Base-by-base conservation (phyloP, 768 basidiomycete genomes). In the Pisolithus marmoratus region DNA sequence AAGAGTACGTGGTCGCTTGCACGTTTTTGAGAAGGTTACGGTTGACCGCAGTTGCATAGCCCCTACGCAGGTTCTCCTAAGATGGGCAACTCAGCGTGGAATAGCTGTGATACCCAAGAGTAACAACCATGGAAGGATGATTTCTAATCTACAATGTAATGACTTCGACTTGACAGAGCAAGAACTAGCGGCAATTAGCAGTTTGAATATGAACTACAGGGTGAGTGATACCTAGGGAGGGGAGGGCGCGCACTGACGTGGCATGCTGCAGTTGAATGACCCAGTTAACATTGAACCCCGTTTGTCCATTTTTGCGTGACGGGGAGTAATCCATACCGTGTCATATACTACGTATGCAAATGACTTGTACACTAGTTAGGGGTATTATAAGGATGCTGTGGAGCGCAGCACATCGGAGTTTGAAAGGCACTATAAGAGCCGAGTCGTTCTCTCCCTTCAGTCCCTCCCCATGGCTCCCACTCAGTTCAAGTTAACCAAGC, bases 71-170 rank as follows among this genome's bases (percentile, higher is more conserved):
- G 79, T 90, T 22, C 69, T 90, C 37, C 76, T 92, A 49, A 78
- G 87, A 57, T 92, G 89, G 89, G 81, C 86, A 2, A 85, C 84
- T 14, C 85, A 89, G 60, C 82, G 81, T 36, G 82, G 79, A 9
- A 75, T 90, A 53, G 82, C 83, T 31, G 82, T 90, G 42, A 79
- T 92, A 54, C 89, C 89, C 43, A 92, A 92, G 74, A 79, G 76
- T 46, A 81, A 80, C 63, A 59, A 72, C 56, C 47, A 55, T 4
- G 54, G 62, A 8, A 73, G 77, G 48, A 58, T 77, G 51, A 58
- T 60, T 19, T 58, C 71, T 56, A 82, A 82, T 71, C 58, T 85
- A 57, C 61, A 74, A 40, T 72, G 72, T 61, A 64, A 69, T 53
- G 63, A 63, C 31, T 77, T 78, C 55, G 67, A 81, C 56, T 74